phyloP scores from a whole-genome alignment of 2,329 filamentous ascomycete genomes.

The Pseudogymnoascus sp. region DNA sequence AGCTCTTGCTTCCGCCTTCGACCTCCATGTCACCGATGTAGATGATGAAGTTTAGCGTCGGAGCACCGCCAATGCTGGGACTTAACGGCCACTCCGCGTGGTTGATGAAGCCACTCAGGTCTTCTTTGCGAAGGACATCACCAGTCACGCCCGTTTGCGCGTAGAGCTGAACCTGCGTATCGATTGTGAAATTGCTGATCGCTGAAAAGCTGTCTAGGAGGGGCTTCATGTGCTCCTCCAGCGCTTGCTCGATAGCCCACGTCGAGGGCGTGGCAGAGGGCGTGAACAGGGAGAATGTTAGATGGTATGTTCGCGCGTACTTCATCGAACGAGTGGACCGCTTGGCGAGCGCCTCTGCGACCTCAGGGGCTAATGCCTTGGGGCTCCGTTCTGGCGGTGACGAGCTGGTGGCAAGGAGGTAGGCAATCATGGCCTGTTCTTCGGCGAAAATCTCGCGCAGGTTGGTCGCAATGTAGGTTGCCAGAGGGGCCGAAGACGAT shows the following conservation, averaged over 20 bases:
- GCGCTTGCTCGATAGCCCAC: constrained; percentile 82
- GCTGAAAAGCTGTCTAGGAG: constrained; percentile 68
- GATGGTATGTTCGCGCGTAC: constrained; percentile 86
- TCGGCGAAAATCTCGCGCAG: constrained; percentile 74
- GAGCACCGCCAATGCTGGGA: constrained; percentile 84
- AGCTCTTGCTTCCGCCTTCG: constrained; percentile 50
- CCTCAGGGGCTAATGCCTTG: constrained; percentile 40
- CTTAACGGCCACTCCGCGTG: constrained; percentile 95
- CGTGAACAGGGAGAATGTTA: constrained; percentile 93
- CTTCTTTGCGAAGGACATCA: constrained; percentile 67
- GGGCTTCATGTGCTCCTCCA: constrained; percentile 73
- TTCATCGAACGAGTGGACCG: constrained; percentile 80
- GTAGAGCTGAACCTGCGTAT: constrained; percentile 93
- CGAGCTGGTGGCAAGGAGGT: constrained; percentile 56
- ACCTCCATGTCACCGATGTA: constrained; percentile 62
- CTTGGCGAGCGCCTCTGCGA: constrained; percentile 50
- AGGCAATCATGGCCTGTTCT: constrained; percentile 78
- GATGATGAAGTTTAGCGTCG: constrained; percentile 92
- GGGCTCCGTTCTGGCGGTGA: constrained; percentile 41
- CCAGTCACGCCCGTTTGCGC: constrained; percentile 54
- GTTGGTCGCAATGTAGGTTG: constrained; percentile 69
- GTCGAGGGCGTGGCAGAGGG: constrained; percentile 67
- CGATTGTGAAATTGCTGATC: constrained; percentile 92
- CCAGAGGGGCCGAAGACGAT: constrained; percentile 64
- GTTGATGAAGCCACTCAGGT: constrained; percentile 91